Conservation (phyloP, 2,329 filamentous ascomycete genomes). For the Trichophyton simii region DNA sequence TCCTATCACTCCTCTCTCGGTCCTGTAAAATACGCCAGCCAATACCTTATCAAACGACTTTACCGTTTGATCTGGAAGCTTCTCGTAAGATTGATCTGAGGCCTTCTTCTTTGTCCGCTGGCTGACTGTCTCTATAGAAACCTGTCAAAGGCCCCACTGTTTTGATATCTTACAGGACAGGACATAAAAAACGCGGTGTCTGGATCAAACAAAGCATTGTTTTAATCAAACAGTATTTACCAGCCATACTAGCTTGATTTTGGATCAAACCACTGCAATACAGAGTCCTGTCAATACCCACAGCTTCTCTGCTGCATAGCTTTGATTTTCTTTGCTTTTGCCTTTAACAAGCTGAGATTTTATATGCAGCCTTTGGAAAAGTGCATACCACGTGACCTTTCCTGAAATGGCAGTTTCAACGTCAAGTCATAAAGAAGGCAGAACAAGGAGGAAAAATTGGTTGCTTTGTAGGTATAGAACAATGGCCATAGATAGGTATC, state of each 20-base stretch:
- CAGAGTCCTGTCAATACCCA: neutral
- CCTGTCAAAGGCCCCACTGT: neutral
- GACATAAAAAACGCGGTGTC: neutral
- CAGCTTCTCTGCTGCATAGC: neutral
- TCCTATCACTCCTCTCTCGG: no score
- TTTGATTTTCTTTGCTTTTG: neutral
- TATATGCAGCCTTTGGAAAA: neutral
- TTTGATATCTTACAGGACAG: neutral
- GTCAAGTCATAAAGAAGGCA: neutral
- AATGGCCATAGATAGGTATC: neutral
- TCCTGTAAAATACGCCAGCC: neutral
- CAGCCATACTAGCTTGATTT: neutral
- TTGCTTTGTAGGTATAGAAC: neutral
- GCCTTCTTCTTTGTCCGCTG: neutral
- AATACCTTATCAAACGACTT: neutral
- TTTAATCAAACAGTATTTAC: slow-evolving; percentile 2
- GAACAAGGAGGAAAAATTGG: neutral
- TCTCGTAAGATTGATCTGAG: neutral
- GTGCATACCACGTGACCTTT: neutral
- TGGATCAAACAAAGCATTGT: neutral
- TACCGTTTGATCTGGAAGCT: neutral
- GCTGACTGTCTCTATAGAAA: neutral
- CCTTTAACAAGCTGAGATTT: neutral
- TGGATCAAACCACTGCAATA: neutral
- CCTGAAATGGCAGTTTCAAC: slow-evolving; percentile 4